These are phyloP conservation scores for Marchantia paleacea DNA, from an alignment of 225 moss, liverwort and hornwort genomes.

Conservation along the genomic window DNA sequence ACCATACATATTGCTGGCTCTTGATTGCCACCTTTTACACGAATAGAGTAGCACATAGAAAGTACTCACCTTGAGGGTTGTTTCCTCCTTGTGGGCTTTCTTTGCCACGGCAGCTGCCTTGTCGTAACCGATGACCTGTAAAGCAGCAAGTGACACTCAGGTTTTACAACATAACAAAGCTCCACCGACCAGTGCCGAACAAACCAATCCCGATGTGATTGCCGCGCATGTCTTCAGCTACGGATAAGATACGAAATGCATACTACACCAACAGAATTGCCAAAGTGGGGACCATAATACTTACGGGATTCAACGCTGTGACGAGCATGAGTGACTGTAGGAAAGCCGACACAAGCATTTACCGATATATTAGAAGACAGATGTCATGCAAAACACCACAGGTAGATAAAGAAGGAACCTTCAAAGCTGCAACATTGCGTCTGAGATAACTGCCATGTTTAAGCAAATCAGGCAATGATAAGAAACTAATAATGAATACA, in stretches of 20 bases:
- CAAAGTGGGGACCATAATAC: conserved; percentile 19
- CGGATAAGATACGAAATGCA: neutral
- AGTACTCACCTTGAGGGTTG: conserved; percentile 64
- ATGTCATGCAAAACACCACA: neutral
- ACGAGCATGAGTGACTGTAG: conserved; percentile 97
- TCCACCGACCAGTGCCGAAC: neutral
- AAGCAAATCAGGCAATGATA: neutral
- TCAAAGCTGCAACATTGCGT: neutral
- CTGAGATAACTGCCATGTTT: neutral
- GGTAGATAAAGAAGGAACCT: neutral
- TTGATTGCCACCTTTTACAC: no score
- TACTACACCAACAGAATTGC: neutral
- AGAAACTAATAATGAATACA: no score
- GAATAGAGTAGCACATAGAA: neutral
- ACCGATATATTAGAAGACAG: conserved; percentile 8
- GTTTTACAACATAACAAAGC: no score
- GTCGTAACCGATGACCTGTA: conserved; percentile 91
- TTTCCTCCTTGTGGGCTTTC: conserved; percentile 90
- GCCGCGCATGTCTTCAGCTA: no score
- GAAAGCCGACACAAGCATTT: conserved; percentile 3
- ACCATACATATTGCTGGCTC: no score
- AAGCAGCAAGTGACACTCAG: neutral
- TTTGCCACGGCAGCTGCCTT: conserved; percentile 90
- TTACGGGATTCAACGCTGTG: conserved; percentile 93
- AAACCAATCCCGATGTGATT: no score